These are phyloP conservation scores for Wickerhamomyces tratensis DNA, from an alignment of 805 yeast genomes.

Conservation along the genomic window DNA sequence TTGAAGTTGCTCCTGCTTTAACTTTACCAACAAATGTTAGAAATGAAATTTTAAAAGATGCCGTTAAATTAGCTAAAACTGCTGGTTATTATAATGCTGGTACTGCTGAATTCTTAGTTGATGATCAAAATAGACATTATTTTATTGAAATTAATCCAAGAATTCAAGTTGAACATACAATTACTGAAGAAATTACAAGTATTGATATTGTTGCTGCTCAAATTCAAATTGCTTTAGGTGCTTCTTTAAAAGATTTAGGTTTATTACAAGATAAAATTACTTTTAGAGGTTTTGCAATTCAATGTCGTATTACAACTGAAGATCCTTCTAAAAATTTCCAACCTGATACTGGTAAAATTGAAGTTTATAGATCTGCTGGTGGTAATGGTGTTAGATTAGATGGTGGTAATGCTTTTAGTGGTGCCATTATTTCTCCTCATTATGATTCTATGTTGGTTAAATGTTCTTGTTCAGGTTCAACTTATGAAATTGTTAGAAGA, in stretches of 20 bases:
- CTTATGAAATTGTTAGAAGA: constrained; percentile 92
- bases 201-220: constrained; percentile 97
- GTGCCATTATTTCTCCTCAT: constrained; percentile 93
- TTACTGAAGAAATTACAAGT: constrained; percentile 98
- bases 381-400: constrained; percentile 99
- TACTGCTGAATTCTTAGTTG: constrained; percentile 96
- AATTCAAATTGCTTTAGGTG: constrained; percentile 98
- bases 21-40: constrained; percentile 76
- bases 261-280: constrained; percentile 90
- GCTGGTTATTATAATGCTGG: constrained; percentile 96
- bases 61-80: constrained; percentile 80
- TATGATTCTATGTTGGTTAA: constrained; percentile 98
- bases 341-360: constrained; percentile 97
- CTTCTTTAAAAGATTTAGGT: constrained; percentile 84
- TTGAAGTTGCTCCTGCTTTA: constrained; percentile 96
- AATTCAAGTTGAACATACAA: constrained; percentile 97
- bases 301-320: constrained; percentile 98
- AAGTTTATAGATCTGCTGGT: constrained; percentile 96
- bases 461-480: constrained; percentile 95
- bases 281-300: constrained; percentile 95
- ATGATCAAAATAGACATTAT: constrained; percentile 87
- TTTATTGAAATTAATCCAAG: constrained; percentile 98
- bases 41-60: constrained; percentile 89
- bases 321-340: constrained; percentile 95
- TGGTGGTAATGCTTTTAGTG: constrained; percentile 98